phyloP scores from a whole-genome alignment of 1,284 basidiomycete species.

The Cutaneotrichosporon cavernicola region DNA sequence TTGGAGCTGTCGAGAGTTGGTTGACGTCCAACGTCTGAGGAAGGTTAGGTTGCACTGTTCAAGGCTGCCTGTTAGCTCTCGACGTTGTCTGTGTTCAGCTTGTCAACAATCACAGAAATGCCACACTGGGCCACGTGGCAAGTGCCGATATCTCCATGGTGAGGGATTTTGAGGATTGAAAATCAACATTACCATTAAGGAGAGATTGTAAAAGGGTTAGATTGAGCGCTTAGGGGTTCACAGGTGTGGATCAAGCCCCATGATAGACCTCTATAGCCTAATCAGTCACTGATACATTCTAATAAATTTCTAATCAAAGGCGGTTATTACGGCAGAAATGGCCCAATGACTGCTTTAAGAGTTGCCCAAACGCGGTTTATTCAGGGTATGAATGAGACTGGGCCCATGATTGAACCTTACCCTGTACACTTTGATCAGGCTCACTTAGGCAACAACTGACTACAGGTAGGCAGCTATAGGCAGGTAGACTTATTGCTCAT shows the following conservation, averaged over 20 bases:
- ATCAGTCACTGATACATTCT: too few relatives aligned
- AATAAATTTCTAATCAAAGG: too few relatives aligned
- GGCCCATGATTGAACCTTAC: neutral
- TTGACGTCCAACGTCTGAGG: neutral
- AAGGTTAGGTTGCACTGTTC: too few relatives aligned
- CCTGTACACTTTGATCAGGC: too few relatives aligned
- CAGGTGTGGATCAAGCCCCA: neutral
- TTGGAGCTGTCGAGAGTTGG: neutral
- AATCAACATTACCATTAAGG: neutral
- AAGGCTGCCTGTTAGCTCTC: too few relatives aligned
- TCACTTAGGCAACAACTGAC: neutral
- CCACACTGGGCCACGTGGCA: conserved; percentile 1
- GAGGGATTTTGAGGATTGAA: neutral
- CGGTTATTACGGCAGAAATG: too few relatives aligned
- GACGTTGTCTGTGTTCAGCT: neutral
- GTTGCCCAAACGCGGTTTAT: neutral
- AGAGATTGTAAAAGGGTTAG: neutral
- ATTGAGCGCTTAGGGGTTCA: neutral
- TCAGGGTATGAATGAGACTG: neutral
- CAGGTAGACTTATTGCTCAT: too few relatives aligned
- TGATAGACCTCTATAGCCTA: neutral
- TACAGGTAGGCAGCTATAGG: too few relatives aligned
- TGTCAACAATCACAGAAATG: neutral
- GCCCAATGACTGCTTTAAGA: too few relatives aligned
- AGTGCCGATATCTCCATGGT: neutral